phyloP scores from a whole-genome alignment of 768 basidiomycete genomes.

The Suillus hirtellus region DNA sequence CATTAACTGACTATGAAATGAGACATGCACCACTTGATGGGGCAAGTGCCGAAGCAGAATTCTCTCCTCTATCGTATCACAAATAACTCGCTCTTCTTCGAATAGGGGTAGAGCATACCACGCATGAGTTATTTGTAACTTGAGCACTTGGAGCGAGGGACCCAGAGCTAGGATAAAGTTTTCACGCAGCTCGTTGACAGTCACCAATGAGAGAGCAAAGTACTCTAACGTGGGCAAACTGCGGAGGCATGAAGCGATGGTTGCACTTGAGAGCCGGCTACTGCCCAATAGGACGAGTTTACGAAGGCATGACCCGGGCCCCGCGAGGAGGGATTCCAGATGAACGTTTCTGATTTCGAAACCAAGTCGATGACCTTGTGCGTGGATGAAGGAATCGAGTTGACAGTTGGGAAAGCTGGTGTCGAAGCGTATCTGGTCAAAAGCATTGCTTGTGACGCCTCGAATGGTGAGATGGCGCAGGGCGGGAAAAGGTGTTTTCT shows the following conservation, averaged over 20 bases:
- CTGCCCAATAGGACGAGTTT: slow-evolving; percentile 39
- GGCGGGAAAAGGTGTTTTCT: slow-evolving; percentile 10
- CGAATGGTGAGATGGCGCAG: slow-evolving; percentile 29
- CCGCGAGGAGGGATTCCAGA: slow-evolving; percentile 32
- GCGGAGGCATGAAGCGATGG: slow-evolving; percentile 31
- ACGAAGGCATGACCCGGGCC: slow-evolving; percentile 23
- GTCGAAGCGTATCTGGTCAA: slow-evolving; percentile 34
- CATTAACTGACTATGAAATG: slow-evolving; percentile 22
- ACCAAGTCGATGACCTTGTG: slow-evolving; percentile 34
- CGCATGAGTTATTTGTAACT: slow-evolving; percentile 36
- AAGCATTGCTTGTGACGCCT: slow-evolving; percentile 35
- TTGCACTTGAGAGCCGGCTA: slow-evolving; percentile 31
- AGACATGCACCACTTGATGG: slow-evolving; percentile 18
- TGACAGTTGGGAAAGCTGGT: slow-evolving; percentile 27
- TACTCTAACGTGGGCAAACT: slow-evolving; percentile 32
- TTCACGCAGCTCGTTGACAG: slow-evolving; percentile 34
- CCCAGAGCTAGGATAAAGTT: slow-evolving; percentile 35
- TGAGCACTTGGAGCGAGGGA: slow-evolving; percentile 32
- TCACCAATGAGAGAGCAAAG: slow-evolving; percentile 37
- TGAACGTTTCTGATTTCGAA: slow-evolving; percentile 39
- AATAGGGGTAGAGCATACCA: slow-evolving; percentile 32
- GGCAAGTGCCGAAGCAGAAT: slow-evolving; percentile 13
- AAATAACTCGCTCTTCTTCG: slow-evolving; percentile 34
- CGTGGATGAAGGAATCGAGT: slow-evolving; percentile 38
- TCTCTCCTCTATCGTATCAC: slow-evolving; percentile 31